A percentile compares a stretch with the other conserved stretches of the same genome.
Conservation (phyloP, 2,329 filamentous ascomycete genomes). For the Colletotrichum sp. region DNA sequence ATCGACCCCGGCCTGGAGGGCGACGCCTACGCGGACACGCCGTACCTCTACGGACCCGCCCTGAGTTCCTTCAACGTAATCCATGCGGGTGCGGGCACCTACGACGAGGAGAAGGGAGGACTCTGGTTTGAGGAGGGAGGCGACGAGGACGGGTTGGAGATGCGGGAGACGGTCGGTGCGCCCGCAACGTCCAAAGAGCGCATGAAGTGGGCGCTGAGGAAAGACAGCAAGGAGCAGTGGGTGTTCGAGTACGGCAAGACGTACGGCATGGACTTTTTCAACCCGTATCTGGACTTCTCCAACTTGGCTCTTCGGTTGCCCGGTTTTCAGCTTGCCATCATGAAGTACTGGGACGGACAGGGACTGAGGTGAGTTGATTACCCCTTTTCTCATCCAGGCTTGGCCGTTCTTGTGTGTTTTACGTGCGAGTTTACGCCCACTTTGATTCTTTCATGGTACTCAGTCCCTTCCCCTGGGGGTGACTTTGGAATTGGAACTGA, state of each 20-base stretch:
- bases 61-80: constrained; percentile 82
- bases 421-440: neutral
- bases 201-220: constrained; percentile 64
- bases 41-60: constrained; percentile 85
- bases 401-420: neutral
- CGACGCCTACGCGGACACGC: constrained; percentile 85
- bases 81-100: constrained; percentile 63
- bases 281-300: constrained; percentile 87
- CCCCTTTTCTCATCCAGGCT: constrained; percentile 3
- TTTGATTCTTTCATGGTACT: neutral
- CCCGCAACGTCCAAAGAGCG: constrained; percentile 58
- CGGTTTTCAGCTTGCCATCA: constrained; percentile 74
- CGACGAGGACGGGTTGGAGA: constrained; percentile 57
- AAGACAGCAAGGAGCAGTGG: constrained; percentile 56
- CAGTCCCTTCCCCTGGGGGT: neutral
- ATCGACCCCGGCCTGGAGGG: constrained; percentile 92
- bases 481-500: neutral
- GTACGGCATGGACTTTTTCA: constrained; percentile 77
- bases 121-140: constrained; percentile 71
- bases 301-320: constrained; percentile 75
- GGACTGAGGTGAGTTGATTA: constrained; percentile 66
- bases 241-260: constrained; percentile 58
- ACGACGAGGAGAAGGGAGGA: constrained; percentile 53
- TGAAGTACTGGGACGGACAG: constrained; percentile 83
- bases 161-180: constrained; percentile 51